Evolutionary conservation across 108 stramenopile species (phyloP).

Genomic region (Epithemia pelagica): DNA sequence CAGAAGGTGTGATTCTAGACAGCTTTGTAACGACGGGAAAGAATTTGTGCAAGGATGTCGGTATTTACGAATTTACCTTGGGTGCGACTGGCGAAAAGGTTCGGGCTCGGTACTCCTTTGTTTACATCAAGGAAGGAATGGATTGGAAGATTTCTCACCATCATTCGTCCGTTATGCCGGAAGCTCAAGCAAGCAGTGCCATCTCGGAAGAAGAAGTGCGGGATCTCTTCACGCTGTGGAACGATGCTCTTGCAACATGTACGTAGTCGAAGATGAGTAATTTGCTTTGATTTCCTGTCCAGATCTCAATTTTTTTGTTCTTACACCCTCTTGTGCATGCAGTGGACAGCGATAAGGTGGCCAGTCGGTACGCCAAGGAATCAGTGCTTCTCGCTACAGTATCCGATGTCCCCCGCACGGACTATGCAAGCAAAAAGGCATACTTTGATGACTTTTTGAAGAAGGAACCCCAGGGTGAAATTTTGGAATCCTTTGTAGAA

Average conservation of each 20-base stretch:
- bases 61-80: constrained; percentile 48
- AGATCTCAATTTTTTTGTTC: too few species aligned
- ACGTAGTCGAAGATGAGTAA: too few species aligned
- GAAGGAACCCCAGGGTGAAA: constrained; percentile 41
- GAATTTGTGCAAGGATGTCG: constrained; percentile 31
- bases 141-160: constrained; percentile 52
- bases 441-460: constrained; percentile 40
- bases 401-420: constrained; percentile 31
- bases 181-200: background rate
- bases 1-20: constrained; percentile 37
- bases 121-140: constrained; percentile 36
- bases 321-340: too few species aligned
- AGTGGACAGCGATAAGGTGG: constrained; percentile 39
- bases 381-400: constrained; percentile 38
- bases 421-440: constrained; percentile 30
- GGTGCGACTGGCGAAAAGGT: constrained; percentile 35
- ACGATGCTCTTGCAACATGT: constrained; percentile 52
- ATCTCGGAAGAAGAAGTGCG: constrained; percentile 39
- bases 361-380: constrained; percentile 42
- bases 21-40: constrained; percentile 28
- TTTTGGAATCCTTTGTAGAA: constrained; percentile 22
- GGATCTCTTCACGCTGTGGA: constrained; percentile 59
- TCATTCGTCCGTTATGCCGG: constrained; percentile 32
- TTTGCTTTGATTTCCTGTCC: too few species aligned
- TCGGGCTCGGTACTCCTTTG: constrained; percentile 35